Conservation (phyloP, 2,329 filamentous ascomycete genomes). For the Colletotrichum sidae region DNA sequence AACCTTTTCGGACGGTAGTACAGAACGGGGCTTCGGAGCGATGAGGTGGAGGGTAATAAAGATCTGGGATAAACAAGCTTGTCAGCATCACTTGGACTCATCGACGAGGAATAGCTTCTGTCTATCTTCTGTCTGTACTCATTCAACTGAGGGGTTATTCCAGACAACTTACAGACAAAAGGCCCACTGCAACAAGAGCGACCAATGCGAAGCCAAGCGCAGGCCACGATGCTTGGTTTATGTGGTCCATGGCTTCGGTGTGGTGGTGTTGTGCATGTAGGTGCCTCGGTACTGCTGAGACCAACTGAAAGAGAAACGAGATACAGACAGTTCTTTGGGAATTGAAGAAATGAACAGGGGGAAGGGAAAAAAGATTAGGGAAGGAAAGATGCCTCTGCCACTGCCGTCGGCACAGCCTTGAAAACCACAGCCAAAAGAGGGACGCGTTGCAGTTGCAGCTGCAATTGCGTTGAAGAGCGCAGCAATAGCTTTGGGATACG, state of each 20-base stretch:
- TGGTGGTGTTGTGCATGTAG: neutral
- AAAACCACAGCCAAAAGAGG: too few species aligned
- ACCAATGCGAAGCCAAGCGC: conserved; percentile 23
- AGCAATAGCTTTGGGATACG: conserved; percentile 28
- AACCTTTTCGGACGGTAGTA: conserved; percentile 82
- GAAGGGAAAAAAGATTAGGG: neutral
- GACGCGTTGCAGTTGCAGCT: too few species aligned
- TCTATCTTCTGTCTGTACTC: too few species aligned
- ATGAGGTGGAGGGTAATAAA: conserved; percentile 78
- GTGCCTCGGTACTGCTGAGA: neutral
- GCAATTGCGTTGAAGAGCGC: too few species aligned
- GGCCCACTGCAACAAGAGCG: conserved; percentile 11
- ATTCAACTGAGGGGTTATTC: too few species aligned
- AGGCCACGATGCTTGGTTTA: conserved; percentile 33
- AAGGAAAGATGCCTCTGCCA: conserved; percentile 2
- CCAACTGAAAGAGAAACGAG: too few species aligned
- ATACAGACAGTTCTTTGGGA: too few species aligned
- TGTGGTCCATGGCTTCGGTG: conserved; percentile 23
- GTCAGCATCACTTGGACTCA: conserved; percentile 18
- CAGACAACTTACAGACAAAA: conserved; percentile 14
- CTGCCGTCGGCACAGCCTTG: conserved; percentile 1
- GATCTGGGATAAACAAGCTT: conserved; percentile 48
- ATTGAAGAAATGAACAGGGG: neutral
- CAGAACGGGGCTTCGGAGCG: conserved; percentile 82
- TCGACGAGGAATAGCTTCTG: neutral